Percentiles rank a stretch among this genome's conserved stretches.
Evolutionary conservation across 169 alveolate species (phyloP).

Genomic region (Babesia ovata): DNA sequence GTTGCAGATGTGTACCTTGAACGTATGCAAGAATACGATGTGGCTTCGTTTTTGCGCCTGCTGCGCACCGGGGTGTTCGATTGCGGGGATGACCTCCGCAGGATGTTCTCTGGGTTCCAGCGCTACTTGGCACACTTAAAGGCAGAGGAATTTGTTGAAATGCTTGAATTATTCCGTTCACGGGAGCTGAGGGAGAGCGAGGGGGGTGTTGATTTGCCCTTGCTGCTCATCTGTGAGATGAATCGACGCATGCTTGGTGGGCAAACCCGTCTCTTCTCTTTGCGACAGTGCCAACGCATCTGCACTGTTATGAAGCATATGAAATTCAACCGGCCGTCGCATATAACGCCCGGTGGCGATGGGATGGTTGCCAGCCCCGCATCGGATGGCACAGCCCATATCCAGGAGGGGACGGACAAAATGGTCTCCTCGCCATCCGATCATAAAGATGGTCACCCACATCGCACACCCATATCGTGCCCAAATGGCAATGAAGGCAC

Average conservation of each 20-base stretch:
- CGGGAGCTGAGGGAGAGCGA: slow-evolving; percentile 43
- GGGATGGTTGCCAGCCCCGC: neutral
- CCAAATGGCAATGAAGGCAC: neutral
- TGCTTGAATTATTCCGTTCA: slow-evolving; percentile 16
- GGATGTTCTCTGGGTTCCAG: slow-evolving; percentile 41
- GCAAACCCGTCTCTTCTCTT: slow-evolving; percentile 19
- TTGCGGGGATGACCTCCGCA: neutral
- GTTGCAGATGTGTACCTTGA: slow-evolving; percentile 6
- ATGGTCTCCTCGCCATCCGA: neutral
- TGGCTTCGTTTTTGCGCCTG: neutral
- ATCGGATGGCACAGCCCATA: neutral
- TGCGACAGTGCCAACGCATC: slow-evolving; percentile 27
- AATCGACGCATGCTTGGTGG: slow-evolving; percentile 13
- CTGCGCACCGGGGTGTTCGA: slow-evolving; percentile 18
- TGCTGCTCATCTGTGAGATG: slow-evolving; percentile 45
- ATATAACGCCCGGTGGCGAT: neutral
- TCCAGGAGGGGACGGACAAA: neutral
- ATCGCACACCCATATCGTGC: no score
- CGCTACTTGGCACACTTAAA: slow-evolving; percentile 27
- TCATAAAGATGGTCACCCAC: neutral
- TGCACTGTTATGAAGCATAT: slow-evolving; percentile 6
- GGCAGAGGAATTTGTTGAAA: slow-evolving; percentile 33
- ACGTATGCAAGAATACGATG: slow-evolving; percentile 16
- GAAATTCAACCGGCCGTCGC: slow-evolving; percentile 37
- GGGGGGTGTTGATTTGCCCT: slow-evolving; percentile 28